Percentiles rank a stretch among this genome's conserved stretches.
Evolutionary conservation across 768 basidiomycete species (phyloP).

Genomic region (Tremella mesenterica): DNA sequence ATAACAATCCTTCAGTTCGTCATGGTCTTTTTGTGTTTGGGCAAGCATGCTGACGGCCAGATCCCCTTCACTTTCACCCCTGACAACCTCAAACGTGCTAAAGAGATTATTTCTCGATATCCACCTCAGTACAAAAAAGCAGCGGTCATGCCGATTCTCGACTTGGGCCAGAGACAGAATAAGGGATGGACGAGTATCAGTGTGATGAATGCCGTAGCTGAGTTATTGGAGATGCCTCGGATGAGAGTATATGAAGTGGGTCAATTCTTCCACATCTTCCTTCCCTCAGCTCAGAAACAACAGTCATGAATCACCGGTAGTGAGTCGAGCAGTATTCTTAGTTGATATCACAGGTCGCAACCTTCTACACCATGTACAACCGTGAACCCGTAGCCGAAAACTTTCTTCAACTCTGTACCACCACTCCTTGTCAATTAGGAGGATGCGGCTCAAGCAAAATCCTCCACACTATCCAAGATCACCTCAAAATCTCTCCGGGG

Average conservation of each 20-base stretch:
- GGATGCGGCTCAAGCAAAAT: slow-evolving; percentile 76
- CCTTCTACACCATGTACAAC: slow-evolving; percentile 99
- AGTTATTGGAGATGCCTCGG: slow-evolving; percentile 82
- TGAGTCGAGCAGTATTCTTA: no score
- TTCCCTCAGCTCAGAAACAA: no score
- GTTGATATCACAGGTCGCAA: slow-evolving; percentile 63
- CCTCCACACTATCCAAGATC: slow-evolving; percentile 68
- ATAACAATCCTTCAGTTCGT: slow-evolving; percentile 82
- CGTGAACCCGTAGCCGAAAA: slow-evolving; percentile 87
- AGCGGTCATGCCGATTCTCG: slow-evolving; percentile 90
- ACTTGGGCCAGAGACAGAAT: slow-evolving; percentile 94
- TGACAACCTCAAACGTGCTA: slow-evolving; percentile 72
- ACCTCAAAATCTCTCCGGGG: slow-evolving; percentile 77
- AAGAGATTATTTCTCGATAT: slow-evolving; percentile 86
- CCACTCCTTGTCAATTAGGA: slow-evolving; percentile 90
- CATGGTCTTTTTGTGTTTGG: not conserved
- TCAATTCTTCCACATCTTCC: no score
- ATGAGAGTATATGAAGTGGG: slow-evolving; percentile 90
- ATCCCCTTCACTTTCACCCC: slow-evolving; percentile 79
- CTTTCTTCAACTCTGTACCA: slow-evolving; percentile 97
- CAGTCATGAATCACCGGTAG: no score
- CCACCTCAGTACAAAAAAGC: slow-evolving; percentile 98
- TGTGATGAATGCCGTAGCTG: slow-evolving; percentile 97
- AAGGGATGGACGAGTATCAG: slow-evolving; percentile 97
- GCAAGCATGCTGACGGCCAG: slow-evolving; percentile 46